Conservation (phyloP, 108 stramenopile genomes). For the Pseudonitzschia pungens region DNA sequence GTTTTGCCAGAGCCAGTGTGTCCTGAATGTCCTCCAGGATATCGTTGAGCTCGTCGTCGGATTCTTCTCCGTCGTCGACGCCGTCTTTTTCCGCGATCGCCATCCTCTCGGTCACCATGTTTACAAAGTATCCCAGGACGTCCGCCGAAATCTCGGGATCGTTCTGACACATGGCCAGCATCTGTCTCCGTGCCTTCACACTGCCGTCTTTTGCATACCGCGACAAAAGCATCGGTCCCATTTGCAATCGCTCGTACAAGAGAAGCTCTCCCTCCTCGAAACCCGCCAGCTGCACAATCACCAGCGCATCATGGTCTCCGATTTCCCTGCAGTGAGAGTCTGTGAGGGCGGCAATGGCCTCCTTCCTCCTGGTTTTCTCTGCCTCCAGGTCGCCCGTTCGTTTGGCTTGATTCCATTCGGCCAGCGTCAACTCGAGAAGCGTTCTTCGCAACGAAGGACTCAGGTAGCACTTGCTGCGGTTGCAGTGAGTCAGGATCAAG, state of each 20-base stretch:
- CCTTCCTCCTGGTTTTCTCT: conserved; percentile 68
- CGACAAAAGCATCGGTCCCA: conserved; percentile 80
- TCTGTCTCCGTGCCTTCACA: conserved; percentile 72
- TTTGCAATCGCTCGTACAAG: conserved; percentile 77
- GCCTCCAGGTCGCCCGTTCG: conserved; percentile 68
- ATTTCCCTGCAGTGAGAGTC: conserved; percentile 64
- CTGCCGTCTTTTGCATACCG: conserved; percentile 73
- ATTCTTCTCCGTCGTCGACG: conserved; percentile 39
- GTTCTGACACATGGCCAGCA: conserved; percentile 80
- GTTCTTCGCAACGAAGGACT: conserved; percentile 74
- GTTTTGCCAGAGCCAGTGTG: conserved; percentile 64
- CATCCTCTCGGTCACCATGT: conserved; percentile 52
- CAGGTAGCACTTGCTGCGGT: conserved; percentile 69
- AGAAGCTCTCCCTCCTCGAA: conserved; percentile 79
- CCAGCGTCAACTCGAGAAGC: conserved; percentile 77
- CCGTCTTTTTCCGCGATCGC: conserved; percentile 24
- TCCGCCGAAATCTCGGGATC: conserved; percentile 83
- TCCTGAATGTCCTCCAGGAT: conserved; percentile 81
- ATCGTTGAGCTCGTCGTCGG: conserved; percentile 61
- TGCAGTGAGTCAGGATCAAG: conserved; percentile 79
- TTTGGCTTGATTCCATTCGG: conserved; percentile 83
- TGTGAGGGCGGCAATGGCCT: conserved; percentile 67
- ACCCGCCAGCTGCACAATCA: conserved; percentile 75
- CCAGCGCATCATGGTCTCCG: conserved; percentile 82
- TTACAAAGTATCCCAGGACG: conserved; percentile 81